Evolutionary conservation across 2,329 filamentous ascomycete species (phyloP).

Genomic region (Cordyceps militaris): DNA sequence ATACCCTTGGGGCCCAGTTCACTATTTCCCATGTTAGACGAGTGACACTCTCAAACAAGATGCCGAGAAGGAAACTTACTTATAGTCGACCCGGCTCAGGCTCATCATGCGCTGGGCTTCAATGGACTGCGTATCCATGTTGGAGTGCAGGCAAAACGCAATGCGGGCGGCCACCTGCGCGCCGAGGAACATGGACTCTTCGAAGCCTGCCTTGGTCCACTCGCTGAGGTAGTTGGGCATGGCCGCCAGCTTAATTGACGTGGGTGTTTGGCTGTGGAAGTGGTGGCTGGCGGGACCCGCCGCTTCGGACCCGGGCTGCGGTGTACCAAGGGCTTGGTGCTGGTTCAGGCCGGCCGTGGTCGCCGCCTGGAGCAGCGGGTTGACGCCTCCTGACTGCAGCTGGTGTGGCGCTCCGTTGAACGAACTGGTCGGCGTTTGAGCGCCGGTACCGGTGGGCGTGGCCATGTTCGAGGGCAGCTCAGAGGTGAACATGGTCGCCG

Average conservation of each 20-base stretch:
- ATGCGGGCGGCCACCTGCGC: constrained; percentile 72
- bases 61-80: constrained; percentile 35
- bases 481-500: constrained; percentile 93
- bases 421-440: constrained; percentile 74
- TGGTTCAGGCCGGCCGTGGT: constrained; percentile 59
- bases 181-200: constrained; percentile 81
- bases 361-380: constrained; percentile 85
- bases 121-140: constrained; percentile 43
- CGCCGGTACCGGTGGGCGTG: constrained; percentile 82
- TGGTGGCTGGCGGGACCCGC: constrained; percentile 31
- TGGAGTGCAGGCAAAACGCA: constrained; percentile 50
- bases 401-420: constrained; percentile 46
- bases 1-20: constrained; percentile 49
- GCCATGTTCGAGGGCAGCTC: constrained; percentile 91
- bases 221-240: constrained; percentile 82
- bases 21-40: constrained; percentile 27
- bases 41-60: not conserved
- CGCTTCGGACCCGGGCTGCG: constrained; percentile 32
- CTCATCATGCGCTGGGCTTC: constrained; percentile 51
- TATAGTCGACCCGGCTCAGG: constrained; percentile 52
- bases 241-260: constrained; percentile 69
- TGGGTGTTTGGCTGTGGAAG: constrained; percentile 67
- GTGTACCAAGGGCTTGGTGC: constrained; percentile 27
- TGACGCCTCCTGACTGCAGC: constrained; percentile 55
- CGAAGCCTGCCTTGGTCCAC: constrained; percentile 74